Evolutionary conservation across 2,329 filamentous ascomycete species (phyloP).

Genomic region (Coniochaeta prunicola): DNA sequence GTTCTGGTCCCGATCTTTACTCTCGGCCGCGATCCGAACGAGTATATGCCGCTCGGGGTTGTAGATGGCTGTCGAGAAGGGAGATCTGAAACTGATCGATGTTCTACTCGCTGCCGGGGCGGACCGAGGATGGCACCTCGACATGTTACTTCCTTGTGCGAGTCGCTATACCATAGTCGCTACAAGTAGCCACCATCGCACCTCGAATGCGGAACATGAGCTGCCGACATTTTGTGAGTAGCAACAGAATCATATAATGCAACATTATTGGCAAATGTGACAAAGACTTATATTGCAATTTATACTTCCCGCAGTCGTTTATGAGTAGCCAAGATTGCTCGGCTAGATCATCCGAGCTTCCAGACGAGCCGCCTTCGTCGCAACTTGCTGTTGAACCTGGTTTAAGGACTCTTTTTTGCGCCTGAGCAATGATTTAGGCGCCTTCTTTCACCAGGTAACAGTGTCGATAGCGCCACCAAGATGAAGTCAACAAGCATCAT

Average conservation of each 20-base stretch:
- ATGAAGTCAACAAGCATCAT: slow-evolving; percentile 6
- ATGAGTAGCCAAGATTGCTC: background rate
- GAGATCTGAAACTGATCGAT: too few species aligned
- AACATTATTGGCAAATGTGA: background rate
- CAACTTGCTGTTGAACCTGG: background rate
- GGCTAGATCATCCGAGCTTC: background rate
- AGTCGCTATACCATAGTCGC: too few species aligned
- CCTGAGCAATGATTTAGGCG: background rate
- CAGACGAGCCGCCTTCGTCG: background rate
- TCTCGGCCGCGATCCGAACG: too few species aligned
- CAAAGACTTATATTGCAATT: background rate
- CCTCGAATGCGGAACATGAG: background rate
- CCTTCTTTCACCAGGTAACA: background rate
- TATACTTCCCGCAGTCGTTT: background rate
- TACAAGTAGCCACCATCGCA: too few species aligned
- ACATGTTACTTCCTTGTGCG: too few species aligned
- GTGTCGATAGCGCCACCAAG: background rate
- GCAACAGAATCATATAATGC: background rate
- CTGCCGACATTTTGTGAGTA: background rate
- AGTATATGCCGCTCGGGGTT: too few species aligned
- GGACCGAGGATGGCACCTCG: too few species aligned
- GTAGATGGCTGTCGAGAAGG: too few species aligned
- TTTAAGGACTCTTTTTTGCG: background rate
- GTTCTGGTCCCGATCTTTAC: too few species aligned
- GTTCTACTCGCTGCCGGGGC: too few species aligned